These are phyloP conservation scores for Candida dajiaensis DNA, from an alignment of 805 yeast species.

Conservation along the genomic window DNA sequence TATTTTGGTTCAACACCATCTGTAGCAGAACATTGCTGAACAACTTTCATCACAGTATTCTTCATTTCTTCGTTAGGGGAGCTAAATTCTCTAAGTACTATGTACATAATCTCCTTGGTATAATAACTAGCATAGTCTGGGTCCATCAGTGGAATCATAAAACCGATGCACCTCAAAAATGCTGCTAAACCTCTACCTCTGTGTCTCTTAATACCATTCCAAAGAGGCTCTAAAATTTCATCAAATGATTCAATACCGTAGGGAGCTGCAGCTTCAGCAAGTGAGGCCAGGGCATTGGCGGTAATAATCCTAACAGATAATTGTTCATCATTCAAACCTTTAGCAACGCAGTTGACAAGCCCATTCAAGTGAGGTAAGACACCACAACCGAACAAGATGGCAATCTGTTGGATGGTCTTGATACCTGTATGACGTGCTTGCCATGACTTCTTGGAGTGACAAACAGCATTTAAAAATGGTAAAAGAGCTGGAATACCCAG, in stretches of 20 bases:
- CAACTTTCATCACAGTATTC: constrained; percentile 59
- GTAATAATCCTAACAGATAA: constrained; percentile 61
- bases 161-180: constrained; percentile 71
- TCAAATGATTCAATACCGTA: constrained; percentile 90
- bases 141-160: constrained; percentile 80
- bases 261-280: constrained; percentile 81
- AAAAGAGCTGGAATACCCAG: constrained; percentile 65
- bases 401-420: constrained; percentile 69
- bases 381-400: constrained; percentile 61
- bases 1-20: constrained; percentile 49
- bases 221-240: constrained; percentile 56
- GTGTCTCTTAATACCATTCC: constrained; percentile 73
- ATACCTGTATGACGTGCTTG: constrained; percentile 80
- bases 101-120: constrained; percentile 63
- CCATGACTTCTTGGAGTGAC: constrained; percentile 73
- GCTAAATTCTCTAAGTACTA: constrained; percentile 64
- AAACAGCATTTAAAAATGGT: constrained; percentile 79
- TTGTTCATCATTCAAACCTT: constrained; percentile 62
- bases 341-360: constrained; percentile 54
- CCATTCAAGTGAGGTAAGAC: constrained; percentile 68
- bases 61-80: constrained; percentile 89
- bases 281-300: constrained; percentile 62
- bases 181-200: constrained; percentile 76
- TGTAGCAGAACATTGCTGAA: constrained; percentile 60
- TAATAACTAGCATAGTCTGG: constrained; percentile 75